Evolutionary conservation across 257 asterid species (phyloP).

Genomic region (Solanum bulbocastanum): DNA sequence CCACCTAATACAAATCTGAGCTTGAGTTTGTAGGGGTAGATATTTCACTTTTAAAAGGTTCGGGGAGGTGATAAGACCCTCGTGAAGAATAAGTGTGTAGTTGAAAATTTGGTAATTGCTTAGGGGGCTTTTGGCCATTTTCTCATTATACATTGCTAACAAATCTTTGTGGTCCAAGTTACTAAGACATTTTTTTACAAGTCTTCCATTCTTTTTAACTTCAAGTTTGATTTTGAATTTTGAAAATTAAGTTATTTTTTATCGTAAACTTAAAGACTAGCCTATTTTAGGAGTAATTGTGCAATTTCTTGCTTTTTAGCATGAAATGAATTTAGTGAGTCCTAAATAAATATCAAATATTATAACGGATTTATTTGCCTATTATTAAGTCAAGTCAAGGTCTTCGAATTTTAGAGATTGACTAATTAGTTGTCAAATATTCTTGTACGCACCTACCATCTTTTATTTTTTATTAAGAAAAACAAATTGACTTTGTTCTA

Average conservation of each 20-base stretch:
- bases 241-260: background rate
- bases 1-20: too few species aligned
- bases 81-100: too few species aligned
- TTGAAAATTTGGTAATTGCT: too few species aligned
- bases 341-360: background rate
- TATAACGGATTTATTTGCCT: background rate
- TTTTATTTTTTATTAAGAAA: background rate
- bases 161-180: background rate
- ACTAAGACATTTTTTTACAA: background rate
- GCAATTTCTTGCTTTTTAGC: background rate
- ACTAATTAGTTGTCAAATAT: background rate
- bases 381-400: background rate
- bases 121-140: too few species aligned
- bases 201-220: background rate
- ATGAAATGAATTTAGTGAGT: background rate
- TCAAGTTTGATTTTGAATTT: background rate
- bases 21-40: too few species aligned
- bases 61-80: too few species aligned
- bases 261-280: background rate
- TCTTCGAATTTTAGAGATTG: background rate
- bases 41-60: too few species aligned
- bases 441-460: background rate
- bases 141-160: background rate
- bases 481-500: background rate
- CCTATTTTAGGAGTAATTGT: background rate